Percentiles rank a stretch among this genome's conserved stretches.
Evolutionary conservation across 805 yeast species (phyloP).

Genomic region (Kuraishia capsulata): DNA sequence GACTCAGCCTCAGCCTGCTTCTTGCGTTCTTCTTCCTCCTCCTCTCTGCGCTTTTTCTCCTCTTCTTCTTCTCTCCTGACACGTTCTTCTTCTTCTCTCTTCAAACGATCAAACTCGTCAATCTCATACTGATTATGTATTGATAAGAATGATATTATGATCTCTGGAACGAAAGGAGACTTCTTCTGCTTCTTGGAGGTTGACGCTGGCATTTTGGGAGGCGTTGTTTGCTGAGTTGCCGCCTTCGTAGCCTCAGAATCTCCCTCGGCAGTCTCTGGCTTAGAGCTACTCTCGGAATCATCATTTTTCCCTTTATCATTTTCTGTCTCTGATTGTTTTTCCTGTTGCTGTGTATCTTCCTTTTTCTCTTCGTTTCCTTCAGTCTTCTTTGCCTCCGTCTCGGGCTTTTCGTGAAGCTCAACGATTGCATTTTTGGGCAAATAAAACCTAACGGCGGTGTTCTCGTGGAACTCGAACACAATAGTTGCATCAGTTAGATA

Average conservation of each 20-base stretch:
- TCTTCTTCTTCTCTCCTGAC: conserved; percentile 10
- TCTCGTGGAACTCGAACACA: conserved; percentile 79
- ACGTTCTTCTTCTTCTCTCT: conserved; percentile 18
- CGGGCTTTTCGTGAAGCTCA: conserved; percentile 37
- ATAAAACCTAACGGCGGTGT: conserved; percentile 61
- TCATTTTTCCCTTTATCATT: no score
- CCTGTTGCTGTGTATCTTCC: no score
- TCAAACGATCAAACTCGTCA: conserved; percentile 31
- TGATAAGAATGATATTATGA: conserved; percentile 38
- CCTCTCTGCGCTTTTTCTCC: conserved; percentile 16
- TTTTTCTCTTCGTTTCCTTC: conserved; percentile 5
- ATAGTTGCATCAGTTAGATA: conserved; percentile 62
- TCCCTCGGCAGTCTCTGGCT: not conserved
- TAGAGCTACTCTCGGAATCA: conserved; percentile 8
- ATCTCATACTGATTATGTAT: conserved; percentile 42
- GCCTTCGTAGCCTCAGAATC: not conserved
- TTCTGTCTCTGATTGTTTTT: no score
- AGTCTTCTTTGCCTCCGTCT: conserved; percentile 7
- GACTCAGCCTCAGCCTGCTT: conserved; percentile 14
- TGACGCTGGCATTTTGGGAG: not conserved
- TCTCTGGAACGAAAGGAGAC: conserved; percentile 17
- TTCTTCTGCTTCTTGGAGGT: conserved; percentile 5
- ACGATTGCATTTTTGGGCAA: conserved; percentile 72
- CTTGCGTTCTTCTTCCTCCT: conserved; percentile 11
- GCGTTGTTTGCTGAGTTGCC: not conserved